Base-by-base conservation (phyloP, 75 land plant species). In the Ceratopteris richardii region DNA sequence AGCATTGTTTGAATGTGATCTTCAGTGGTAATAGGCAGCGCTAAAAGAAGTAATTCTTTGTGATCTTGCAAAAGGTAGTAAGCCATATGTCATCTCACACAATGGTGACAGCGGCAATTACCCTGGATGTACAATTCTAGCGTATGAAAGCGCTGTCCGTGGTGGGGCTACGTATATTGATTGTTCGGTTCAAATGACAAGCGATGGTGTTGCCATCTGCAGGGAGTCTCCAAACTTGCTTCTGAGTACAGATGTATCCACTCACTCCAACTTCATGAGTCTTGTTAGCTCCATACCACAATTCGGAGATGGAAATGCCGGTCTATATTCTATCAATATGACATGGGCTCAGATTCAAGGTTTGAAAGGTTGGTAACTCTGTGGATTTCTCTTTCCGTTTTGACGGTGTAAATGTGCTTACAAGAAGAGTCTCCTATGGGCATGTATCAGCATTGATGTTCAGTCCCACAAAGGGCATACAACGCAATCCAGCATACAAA, bases 51-150 rank as follows among this genome's bases (percentile, higher is more conserved):
- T n/a, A n/a, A n/a, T n/a, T n/a, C n/a, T n/a, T n/a, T n/a, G n/a
- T n/a, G n/a, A n/a, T 40, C 14, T 40, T 40, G 14, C 42, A 40
- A 9, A 40, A 14, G 14, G 42, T 10, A 40, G 42, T 14, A 54
- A 56, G 66, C 54, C 0, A 56, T 66, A 23, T n/a, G 42, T 81
- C 30, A 74, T 81, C 12, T 70, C 97, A 25, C 66, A 80, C 67
- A 73, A 80, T 64, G 97, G 97, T 43, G 89, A 80, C 9, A 88
- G 97, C 75, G 97, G 97, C n/a, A 68, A 73, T 56, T 88, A 57
- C 44, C 77, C 97, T 22, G 80, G 71, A 23, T 82, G 80, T 28
- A 92, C 97, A 13, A 63, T 77, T 58, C 58, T 78, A n/a, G 82
- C 97, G 22, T 92, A 92, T 44, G 31, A 47, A 21, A 61, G 74